Evolutionary conservation across 371 early-diverging fungal genomes (phyloP).

Genomic region (Rhizomucor pusillus): DNA sequence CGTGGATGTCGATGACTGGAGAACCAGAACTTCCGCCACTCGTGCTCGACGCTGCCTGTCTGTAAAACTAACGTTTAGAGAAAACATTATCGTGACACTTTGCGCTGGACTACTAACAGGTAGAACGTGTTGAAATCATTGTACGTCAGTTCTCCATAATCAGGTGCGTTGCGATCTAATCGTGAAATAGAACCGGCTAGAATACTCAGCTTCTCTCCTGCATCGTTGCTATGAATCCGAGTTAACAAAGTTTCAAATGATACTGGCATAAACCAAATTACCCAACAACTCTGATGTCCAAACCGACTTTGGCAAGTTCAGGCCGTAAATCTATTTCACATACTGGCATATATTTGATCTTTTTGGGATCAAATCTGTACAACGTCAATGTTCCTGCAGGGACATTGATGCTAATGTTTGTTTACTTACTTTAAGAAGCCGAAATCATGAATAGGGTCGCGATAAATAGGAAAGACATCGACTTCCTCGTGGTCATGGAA

Average conservation of each 20-base stretch:
- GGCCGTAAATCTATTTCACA: conserved; percentile 77
- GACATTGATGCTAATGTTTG: background rate
- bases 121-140: conserved; percentile 83
- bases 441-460: conserved; percentile 81
- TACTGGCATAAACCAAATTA: conserved; percentile 14
- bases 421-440: conserved; percentile 49
- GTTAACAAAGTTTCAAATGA: background rate
- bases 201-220: conserved; percentile 90
- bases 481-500: conserved; percentile 93
- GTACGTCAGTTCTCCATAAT: conserved; percentile 60
- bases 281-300: conserved; percentile 92
- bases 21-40: conserved; percentile 86
- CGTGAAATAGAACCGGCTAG: conserved; percentile 87
- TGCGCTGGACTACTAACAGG: conserved; percentile 31
- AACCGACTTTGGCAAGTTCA: conserved; percentile 82
- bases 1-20: conserved; percentile 91
- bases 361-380: conserved; percentile 66
- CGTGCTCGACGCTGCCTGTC: conserved; percentile 76
- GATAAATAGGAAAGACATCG: conserved; percentile 81
- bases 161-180: conserved; percentile 77
- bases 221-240: conserved; percentile 66
- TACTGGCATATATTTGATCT: conserved; percentile 82
- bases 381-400: conserved; percentile 5
- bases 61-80: conserved; percentile 40
- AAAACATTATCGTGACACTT: conserved; percentile 6